phyloP scores from a whole-genome alignment of 441 rosid species.

The Sinapis alba region DNA sequence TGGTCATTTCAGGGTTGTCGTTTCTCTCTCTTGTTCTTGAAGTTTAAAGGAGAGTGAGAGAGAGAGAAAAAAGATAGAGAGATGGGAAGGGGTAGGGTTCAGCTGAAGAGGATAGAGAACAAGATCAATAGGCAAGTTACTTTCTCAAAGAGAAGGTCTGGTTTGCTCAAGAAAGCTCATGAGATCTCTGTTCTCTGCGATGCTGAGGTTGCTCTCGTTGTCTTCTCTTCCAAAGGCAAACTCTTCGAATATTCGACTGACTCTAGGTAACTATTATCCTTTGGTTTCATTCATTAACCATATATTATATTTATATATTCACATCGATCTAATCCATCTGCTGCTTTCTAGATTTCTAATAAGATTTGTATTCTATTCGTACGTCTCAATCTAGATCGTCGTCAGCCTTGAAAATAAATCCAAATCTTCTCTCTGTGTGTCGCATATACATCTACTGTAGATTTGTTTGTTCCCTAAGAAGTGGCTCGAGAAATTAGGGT shows the following conservation, averaged over 20 bases:
- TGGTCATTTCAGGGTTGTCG: constrained; percentile 34
- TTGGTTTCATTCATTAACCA: not conserved
- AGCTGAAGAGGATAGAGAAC: constrained; percentile 90
- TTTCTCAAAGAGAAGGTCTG: constrained; percentile 81
- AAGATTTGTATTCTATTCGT: not conserved
- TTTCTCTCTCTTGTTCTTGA: constrained; percentile 37
- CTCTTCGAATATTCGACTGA: constrained; percentile 82
- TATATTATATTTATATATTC: not conserved
- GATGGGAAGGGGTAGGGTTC: constrained; percentile 95
- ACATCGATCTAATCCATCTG: constrained; percentile 29
- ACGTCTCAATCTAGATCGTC: constrained; percentile 12
- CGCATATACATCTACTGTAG: constrained; percentile 22
- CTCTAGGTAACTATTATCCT: constrained; percentile 54
- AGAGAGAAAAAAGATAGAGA: not conserved
- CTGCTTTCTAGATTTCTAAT: not conserved
- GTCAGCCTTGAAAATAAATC: constrained; percentile 4
- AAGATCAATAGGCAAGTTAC: constrained; percentile 93
- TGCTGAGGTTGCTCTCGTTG: constrained; percentile 81
- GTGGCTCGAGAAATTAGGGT: constrained; percentile 41
- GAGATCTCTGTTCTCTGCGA: constrained; percentile 97
- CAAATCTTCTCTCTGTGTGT: constrained; percentile 11
- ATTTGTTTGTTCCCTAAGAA: constrained; percentile 38
- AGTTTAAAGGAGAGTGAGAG: constrained; percentile 2
- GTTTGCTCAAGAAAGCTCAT: constrained; percentile 83
- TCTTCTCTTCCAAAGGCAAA: constrained; percentile 89